Base-by-base conservation (phyloP, 441 rosid genomes). In the Daphne laureola region DNA sequence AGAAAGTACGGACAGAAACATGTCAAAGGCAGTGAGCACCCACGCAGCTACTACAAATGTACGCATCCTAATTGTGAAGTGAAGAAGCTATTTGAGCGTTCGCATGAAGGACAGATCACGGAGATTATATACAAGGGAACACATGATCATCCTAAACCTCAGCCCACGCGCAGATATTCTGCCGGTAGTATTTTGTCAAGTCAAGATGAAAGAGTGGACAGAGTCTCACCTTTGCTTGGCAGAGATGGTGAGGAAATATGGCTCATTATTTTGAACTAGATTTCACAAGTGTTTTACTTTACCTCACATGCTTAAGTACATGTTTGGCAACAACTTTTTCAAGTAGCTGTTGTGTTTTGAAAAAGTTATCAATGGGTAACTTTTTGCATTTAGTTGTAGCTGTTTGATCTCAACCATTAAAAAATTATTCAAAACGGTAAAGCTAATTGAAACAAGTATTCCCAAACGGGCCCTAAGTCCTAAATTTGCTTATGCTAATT, bases 1-100 rank as follows among this genome's bases (percentile, higher is more conserved):
- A 75, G 98, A 56, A 92, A 92, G 69, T 90, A 90, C 69, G 97
- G 99, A 53, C 99, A 93, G 72, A 93, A 93, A 52, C 95, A 77
- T 67, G 99, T 93, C 17, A 87, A 90, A 65, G 97, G 99, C 73
- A 80, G 97, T 63, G 93, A 90, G 63, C 90, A 90, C 56, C 99
- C 99, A 3, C 84, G 99, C 55, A 90, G 96, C 73, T 93, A 93
- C 72, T 93, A 93, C 78, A 93, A 93, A 67, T 93, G 99, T 62
- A 93, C 99, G 12, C 93, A 93, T 80, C 96, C 96, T 60, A 90
- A 77, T 38, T 93, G 99, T 61, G 97, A 93, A 60, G 97, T 93
- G 65, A 93, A 90, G 68, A 93, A 90, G 76, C 81, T 90, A 31
- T 93, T 93, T 51, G 99, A 93, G 70, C 89, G 90, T 49, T 78